Percentiles rank a stretch among this genome's conserved stretches.
Conservation (phyloP, 306 rosid genomes). For the Cucurbita ficifolia region DNA sequence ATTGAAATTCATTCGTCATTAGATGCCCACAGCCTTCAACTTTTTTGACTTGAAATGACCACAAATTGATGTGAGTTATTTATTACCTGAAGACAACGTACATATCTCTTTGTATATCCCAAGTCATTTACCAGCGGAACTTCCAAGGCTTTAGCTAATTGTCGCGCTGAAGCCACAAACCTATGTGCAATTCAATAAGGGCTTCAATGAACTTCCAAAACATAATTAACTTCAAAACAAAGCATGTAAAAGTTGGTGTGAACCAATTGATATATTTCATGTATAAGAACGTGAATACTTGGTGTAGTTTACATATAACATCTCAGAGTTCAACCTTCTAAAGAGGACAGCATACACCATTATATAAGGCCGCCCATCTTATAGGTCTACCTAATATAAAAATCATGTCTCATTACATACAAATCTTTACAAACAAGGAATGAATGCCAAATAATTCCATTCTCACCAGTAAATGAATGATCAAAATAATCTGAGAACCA, state of each 20-base stretch:
- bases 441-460: background rate
- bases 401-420: background rate
- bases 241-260: background rate
- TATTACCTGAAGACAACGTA: conserved; percentile 92
- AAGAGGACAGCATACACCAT: background rate
- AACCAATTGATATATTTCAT: background rate
- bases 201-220: background rate
- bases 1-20: background rate
- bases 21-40: background rate
- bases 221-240: background rate
- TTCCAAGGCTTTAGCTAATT: conserved; percentile 92
- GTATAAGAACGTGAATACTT: background rate
- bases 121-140: conserved; percentile 98
- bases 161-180: conserved; percentile 91
- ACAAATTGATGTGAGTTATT: background rate
- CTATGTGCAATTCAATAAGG: conserved; percentile 23
- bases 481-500: background rate
- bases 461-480: background rate
- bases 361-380: background rate
- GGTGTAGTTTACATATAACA: background rate
- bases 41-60: background rate
- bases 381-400: background rate
- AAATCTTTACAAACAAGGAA: background rate
- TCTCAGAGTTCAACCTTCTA: background rate
- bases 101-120: conserved; percentile 97